Base-by-base conservation (phyloP, 345 rosid species). In the Diplotaxis tenuifolia region DNA sequence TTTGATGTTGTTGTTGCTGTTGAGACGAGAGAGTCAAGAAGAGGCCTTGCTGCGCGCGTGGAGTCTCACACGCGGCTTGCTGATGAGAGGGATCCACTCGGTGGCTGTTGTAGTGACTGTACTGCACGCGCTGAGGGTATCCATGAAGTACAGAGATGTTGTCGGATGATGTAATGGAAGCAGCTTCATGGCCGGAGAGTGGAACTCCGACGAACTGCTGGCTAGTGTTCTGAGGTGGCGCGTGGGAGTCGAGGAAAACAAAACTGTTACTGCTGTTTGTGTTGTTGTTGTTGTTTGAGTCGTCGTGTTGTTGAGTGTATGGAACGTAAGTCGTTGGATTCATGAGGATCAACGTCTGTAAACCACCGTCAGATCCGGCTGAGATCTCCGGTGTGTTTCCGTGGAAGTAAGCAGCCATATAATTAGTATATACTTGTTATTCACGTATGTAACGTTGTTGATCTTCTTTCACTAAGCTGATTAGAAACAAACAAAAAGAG, bases 291-390 rank as follows among this genome's bases (percentile, higher is more conserved):
- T 57, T 73, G 31, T 76, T 50, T 2, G 83, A 69, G 42, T 83
- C 83, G 7, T 86, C 80, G 19, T 86, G 81, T 59, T 79, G 69
- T 74, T 83, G 89, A 38, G 96, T 80, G 82, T 88, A 90, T 60
- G 86, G 97, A 70, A 89, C 96, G 75, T 95, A 95, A 21, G 87
- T 78, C 18, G 87, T 71, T 59, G 98, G 98, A 84, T 94, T 94
- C 98, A 91, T 94, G 67, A 94, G 92, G n/a, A 91, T 82, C 23
- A 94, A 95, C 65, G 97, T 95, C 60, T 95, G 99, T 3, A 95
- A 75, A 5, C 98, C 96, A 61, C 90, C 93, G 29, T 86, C 83
- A 22, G 83, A 78, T 45, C 89, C 93, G 16, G 82, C 84, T 19
- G 91, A 90, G 34, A 92, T 83, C 32, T 91, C 96, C 1, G 95